Evolutionary conservation across 805 yeast species (phyloP), one percentile per base, ranked within the genome.

Genomic region (Candida pini): DNA sequence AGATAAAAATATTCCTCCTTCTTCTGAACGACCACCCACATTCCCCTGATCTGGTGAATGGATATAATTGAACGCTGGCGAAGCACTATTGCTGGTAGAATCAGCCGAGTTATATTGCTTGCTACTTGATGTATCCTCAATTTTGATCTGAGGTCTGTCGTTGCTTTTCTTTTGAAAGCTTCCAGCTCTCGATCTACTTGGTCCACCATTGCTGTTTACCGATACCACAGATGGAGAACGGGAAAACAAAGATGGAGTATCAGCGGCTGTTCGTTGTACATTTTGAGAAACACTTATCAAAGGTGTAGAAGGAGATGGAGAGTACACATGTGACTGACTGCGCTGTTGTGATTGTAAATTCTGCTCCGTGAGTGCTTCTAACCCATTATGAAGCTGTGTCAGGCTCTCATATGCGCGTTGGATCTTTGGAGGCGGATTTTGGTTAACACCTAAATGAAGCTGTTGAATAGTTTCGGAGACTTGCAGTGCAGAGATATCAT

Each of bases 201-300:
- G n/a, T 22, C 25, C 25, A 22, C 13, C 25, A 22, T 22, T 22
- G 10, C 25, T 41, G 8, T 66, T 66, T 0, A 71, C 55, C 28
- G 66, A 60, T 30, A 45, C 41, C 25, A 53, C 48, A 5, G 68
- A 56, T 1, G 63, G 51, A 1, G 81, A 70, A 39, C 71, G 66
- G 31, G 75, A 67, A 51, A 77, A 76, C 12, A 77, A 53, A 0
- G 81, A 75, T 0, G 81, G 81, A 0, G 80, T 75, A 26, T 56
- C 60, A 4, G 68, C 68, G 0, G 65, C 66, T 6, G 60, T 53
- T 6, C 49, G 58, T n/a, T 66, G 69, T 5, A 73, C 64, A 3
- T 65, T 61, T 22, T 59, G 56, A 16, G 59, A 44, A 2, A 51
- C 44, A 21, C 44, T 47, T 26, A 51, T 49, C 0, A 45, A 35